Base-by-base conservation (phyloP, 768 basidiomycete species). In the Xanthoconium purpureum region DNA sequence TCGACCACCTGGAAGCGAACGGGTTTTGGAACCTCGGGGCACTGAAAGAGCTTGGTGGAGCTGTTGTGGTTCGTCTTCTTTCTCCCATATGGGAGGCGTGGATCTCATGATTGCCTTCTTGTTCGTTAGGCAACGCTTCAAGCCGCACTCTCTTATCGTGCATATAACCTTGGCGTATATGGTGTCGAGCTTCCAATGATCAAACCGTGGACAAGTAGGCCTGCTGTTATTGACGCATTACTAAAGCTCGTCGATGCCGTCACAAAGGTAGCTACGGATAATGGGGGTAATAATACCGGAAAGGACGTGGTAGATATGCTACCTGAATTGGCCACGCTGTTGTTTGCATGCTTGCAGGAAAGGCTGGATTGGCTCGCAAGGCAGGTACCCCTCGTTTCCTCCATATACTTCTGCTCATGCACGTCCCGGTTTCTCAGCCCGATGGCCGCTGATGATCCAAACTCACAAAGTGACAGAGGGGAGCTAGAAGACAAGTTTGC, bases 151-250 rank as follows among this genome's bases (percentile, higher is more conserved):
- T 83, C 87, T 35, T 92, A 91, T 68, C 83, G 94, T 39, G 79
- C 81, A 37, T 84, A 86, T 59, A 87, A 91, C 62, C 66, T 80
- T 3, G 77, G 78, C 9, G 83, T 89, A 10, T 98, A 98, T 67
- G 91, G 91, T 32, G 78, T 98, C 43, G 79, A 83, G 24, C 75
- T 79, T 20, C 87, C 82, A 6, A 83, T 84, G 81, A 78, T 80
- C 60, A 80, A 85, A 57, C 85, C 90, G 0, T 98, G 95, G 96
- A 92, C 93, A 17, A 91, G 91, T 64, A 78, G 78, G 45, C 76
- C 84, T 4, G 66, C 74, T 0, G 70, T 91, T 15, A 83, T 96
- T 50, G 88, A 93, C 42, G 78, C 83, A 10, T 71, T 89, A 6
- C 77, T 86, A 28, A 78, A 78, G 45, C 77, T 96, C n/a, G 94